A percentile compares a stretch with the other conserved stretches of the same genome.
Evolutionary conservation across 139 green algal species (phyloP).

Genomic region (Nannochloris sp.): DNA sequence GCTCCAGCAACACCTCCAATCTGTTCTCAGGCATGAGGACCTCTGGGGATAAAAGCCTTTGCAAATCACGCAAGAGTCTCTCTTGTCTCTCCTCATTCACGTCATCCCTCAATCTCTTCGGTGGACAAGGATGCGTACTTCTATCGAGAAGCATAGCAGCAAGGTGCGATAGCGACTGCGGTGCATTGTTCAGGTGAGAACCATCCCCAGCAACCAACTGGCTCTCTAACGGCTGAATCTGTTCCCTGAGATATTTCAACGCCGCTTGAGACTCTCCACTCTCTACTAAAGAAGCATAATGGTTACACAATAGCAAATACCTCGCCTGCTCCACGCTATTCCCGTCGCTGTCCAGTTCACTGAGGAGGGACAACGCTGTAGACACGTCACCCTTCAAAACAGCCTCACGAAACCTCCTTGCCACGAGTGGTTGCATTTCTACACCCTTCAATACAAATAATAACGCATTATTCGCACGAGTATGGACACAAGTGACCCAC

Average conservation of each 20-base stretch:
- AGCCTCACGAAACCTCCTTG: conserved; percentile 37
- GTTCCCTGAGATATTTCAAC: conserved; percentile 30
- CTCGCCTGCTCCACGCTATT: conserved; percentile 18
- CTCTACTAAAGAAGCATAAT: conserved; percentile 47
- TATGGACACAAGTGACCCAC: too few species aligned
- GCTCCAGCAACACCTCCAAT: conserved; percentile 65
- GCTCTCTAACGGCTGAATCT: conserved; percentile 34
- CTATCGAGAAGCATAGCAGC: conserved; percentile 15
- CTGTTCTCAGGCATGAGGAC: conserved; percentile 59
- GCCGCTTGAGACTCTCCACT: conserved; percentile 13
- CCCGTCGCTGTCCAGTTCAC: conserved; percentile 18
- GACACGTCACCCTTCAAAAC: conserved; percentile 53
- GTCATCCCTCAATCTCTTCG: conserved; percentile 5
- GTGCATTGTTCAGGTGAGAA: neutral
- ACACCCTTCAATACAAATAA: conserved; percentile 7
- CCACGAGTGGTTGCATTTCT: conserved; percentile 53
- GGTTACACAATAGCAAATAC: conserved; percentile 48
- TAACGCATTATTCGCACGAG: conserved; percentile 10
- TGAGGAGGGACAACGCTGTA: conserved; percentile 45
- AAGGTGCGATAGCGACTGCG: conserved; percentile 27
- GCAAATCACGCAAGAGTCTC: conserved; percentile 23
- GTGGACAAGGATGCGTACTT: conserved; percentile 3
- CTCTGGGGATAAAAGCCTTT: conserved; percentile 27
- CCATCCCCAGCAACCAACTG: neutral
- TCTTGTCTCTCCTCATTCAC: conserved; percentile 12